These are phyloP conservation scores for Starmerella tilneyi DNA, from an alignment of 805 yeast genomes.

Conservation along the genomic window DNA sequence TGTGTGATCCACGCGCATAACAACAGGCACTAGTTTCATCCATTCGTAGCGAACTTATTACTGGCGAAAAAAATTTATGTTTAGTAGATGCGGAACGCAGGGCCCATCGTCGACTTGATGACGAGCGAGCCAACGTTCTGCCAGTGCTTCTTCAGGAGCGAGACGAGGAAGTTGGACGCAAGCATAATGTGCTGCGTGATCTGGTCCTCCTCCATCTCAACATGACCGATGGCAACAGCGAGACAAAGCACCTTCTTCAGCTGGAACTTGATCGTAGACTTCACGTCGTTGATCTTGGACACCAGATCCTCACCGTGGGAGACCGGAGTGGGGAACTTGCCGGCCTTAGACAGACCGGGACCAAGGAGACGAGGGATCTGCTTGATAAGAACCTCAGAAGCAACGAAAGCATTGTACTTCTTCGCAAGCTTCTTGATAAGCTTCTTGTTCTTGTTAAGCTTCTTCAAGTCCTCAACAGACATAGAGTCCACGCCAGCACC, in stretches of 20 bases:
- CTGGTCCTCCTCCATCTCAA: constrained; percentile 96
- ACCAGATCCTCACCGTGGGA: constrained; percentile 98
- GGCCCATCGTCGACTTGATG: constrained; percentile 99
- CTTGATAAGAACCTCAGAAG: constrained; percentile 98
- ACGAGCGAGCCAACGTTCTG: constrained; percentile 99
- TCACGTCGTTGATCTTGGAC: constrained; percentile 91
- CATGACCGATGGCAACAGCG: constrained; percentile 99
- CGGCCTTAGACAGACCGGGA: constrained; percentile 99
- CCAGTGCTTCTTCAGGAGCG: constrained; percentile 99
- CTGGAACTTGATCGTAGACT: constrained; percentile 99
- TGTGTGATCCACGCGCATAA: too few species aligned
- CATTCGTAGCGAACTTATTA: neutral
- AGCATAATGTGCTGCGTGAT: constrained; percentile 96
- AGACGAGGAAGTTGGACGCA: constrained; percentile 98
- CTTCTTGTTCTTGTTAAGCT: constrained; percentile 99
- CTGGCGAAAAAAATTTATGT: neutral
- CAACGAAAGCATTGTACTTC: constrained; percentile 99
- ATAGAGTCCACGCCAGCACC: constrained; percentile 98
- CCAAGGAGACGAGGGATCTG: constrained; percentile 99
- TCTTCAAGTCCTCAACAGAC: constrained; percentile 99
- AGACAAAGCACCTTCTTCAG: constrained; percentile 98
- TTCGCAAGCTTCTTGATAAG: constrained; percentile 98
- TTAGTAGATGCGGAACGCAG: constrained; percentile 98
- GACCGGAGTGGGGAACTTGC: constrained; percentile 99
- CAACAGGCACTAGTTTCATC: too few species aligned